Conservation (phyloP, 257 asterid genomes). For the Paulownia fortunei region DNA sequence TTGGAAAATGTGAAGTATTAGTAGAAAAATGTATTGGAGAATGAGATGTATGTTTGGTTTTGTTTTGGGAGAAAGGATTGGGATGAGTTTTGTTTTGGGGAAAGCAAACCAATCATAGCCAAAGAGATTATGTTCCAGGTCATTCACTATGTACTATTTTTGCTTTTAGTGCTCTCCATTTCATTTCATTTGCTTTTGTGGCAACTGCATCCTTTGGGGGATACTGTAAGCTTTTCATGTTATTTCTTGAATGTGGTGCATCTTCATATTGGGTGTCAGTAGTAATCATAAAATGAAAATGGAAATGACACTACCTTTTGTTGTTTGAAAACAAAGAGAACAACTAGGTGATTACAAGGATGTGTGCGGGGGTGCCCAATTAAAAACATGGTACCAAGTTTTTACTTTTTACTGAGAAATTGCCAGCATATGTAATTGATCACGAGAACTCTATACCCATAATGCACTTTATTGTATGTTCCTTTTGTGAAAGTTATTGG, state of each 20-base stretch:
- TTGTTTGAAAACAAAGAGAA: background rate
- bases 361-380: background rate
- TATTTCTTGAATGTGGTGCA: background rate
- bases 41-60: too few species aligned
- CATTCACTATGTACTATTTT: background rate
- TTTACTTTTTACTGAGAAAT: background rate
- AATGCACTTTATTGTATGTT: background rate
- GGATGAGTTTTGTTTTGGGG: too few species aligned
- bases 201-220: background rate
- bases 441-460: background rate
- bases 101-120: too few species aligned
- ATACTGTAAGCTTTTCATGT: background rate
- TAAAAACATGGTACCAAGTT: background rate
- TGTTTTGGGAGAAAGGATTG: too few species aligned
- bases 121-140: background rate
- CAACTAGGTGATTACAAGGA: background rate
- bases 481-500: background rate
- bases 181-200: background rate
- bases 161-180: background rate
- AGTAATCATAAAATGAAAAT: background rate
- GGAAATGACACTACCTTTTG: background rate
- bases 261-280: background rate
- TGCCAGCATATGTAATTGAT: background rate
- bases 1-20: too few species aligned
- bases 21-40: too few species aligned